phyloP scores from a whole-genome alignment of 2,329 filamentous ascomycete species.

The Mollisia scopiformis region DNA sequence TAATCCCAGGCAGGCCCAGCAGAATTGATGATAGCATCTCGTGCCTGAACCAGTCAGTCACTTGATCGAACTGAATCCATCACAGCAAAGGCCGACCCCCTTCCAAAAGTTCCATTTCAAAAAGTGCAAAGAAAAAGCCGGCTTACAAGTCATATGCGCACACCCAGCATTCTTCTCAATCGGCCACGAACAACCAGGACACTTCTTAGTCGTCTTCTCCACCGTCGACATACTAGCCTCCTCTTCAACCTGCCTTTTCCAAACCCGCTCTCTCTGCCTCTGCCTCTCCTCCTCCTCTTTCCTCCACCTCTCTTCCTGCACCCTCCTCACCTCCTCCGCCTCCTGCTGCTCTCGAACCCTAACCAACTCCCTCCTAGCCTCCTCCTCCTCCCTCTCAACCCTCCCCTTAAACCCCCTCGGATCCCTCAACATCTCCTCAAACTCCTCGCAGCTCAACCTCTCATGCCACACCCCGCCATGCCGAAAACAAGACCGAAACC shows the following conservation, averaged over 20 bases:
- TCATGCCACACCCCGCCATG: slow-evolving; percentile 19
- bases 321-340: background rate
- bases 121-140: background rate
- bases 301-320: background rate
- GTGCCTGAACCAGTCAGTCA: slow-evolving; percentile 20
- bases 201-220: slow-evolving; percentile 13
- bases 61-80: slow-evolving; percentile 9
- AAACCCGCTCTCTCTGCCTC: slow-evolving; percentile 6
- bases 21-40: slow-evolving; percentile 18
- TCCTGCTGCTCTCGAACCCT: background rate
- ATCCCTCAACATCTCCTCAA: slow-evolving; percentile 17
- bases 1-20: slow-evolving; percentile 15
- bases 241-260: background rate
- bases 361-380: too few relatives aligned
- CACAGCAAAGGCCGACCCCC: background rate
- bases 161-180: slow-evolving; percentile 23
- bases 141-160: slow-evolving; percentile 25
- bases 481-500: slow-evolving; percentile 16
- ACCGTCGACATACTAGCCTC: slow-evolving; percentile 6
- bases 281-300: slow-evolving; percentile 1
- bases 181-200: slow-evolving; percentile 12
- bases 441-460: slow-evolving; percentile 21
- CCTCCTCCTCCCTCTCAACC: slow-evolving; percentile 8
- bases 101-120: background rate
- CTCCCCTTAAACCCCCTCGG: slow-evolving; percentile 13